Base-by-base conservation (phyloP, 2,329 filamentous ascomycete genomes). In the Cercospora sp. region DNA sequence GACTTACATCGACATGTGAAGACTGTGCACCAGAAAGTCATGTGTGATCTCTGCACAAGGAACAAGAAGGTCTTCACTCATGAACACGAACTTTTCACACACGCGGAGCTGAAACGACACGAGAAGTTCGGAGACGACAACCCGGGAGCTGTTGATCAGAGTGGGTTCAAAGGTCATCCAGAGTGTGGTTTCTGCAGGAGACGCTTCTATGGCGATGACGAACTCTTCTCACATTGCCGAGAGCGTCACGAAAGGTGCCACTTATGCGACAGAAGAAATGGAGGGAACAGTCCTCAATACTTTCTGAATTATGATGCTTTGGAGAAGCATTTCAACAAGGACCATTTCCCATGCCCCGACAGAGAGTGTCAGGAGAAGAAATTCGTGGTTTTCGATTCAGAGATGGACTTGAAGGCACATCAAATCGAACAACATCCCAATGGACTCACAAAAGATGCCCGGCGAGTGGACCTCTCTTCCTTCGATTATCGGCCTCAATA, bases 31-130 rank as follows among this genome's bases (percentile, higher is more conserved):
- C 86, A 90, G 71, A 97, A 94, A 82, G 90, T 91, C 78, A 94
- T 96, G 90, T 96, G 88, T 80, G 93, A 97, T 79, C 85, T 97
- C 10, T 97, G 94, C 80, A 91, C 94, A 6, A 85, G 93, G 69
- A 94, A 97, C 83, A 99, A 99, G 82, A 97, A 97, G 77, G 93
- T 97, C 37, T 99, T 99, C 75, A 97, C 95, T 1, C 95, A 99
- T 81, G 95, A 99, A 80, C 95, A 99, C 78, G 92, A 96, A 71
- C 85, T 99, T 1, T 98, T 97, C 79, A 90, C 91, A 0, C 86
- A 89, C 70, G 87, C 89, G 71, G 92, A 94, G 73, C 84, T 98
- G 61, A 89, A 91, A 73, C 91, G 88, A 75, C 95, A 99, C 79
- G 96, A 98, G 86, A 91, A 88, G 70, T 89, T 90, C 71, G 95